A percentile compares a stretch with the other conserved stretches of the same genome.
Conservation (phyloP, 306 rosid genomes). For the Lablab purpureus region DNA sequence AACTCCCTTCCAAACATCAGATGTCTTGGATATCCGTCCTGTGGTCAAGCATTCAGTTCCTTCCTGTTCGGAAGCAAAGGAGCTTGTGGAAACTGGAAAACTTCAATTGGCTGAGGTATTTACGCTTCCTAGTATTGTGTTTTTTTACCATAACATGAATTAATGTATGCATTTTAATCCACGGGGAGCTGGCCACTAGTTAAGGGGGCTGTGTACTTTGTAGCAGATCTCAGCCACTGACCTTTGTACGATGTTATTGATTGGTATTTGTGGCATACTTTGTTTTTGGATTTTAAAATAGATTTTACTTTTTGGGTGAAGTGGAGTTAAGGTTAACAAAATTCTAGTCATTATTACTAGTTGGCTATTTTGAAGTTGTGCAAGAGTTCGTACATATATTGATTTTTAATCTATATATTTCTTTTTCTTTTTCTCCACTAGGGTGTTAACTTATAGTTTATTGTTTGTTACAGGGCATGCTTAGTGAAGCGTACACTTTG, state of each 20-base stretch:
- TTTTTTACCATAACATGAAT: not conserved
- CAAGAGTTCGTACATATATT: not conserved
- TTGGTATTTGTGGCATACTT: not conserved
- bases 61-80: slow-evolving; percentile 93
- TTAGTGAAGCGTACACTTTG: slow-evolving; percentile 93
- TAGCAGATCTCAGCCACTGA: slow-evolving; percentile 13
- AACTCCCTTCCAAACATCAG: slow-evolving; percentile 83
- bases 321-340: not conserved
- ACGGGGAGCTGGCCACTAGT: not conserved
- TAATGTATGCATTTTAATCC: not conserved
- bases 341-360: not conserved
- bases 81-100: slow-evolving; percentile 96
- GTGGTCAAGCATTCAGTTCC: slow-evolving; percentile 98
- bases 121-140: slow-evolving; percentile 12
- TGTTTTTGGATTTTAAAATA: not conserved
- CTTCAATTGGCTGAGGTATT: slow-evolving; percentile 95
- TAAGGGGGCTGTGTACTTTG: slow-evolving; percentile 10
- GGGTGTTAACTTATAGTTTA: slow-evolving; percentile 3
- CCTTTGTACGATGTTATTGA: not conserved
- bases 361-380: slow-evolving; percentile 23
- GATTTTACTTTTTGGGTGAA: slow-evolving; percentile 17
- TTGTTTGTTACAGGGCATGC: slow-evolving; percentile 83
- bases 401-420: not conserved
- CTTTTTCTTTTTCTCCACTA: not conserved
- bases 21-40: slow-evolving; percentile 85